Conservation (phyloP, 805 yeast genomes). For the Kodamaea laetipori region DNA sequence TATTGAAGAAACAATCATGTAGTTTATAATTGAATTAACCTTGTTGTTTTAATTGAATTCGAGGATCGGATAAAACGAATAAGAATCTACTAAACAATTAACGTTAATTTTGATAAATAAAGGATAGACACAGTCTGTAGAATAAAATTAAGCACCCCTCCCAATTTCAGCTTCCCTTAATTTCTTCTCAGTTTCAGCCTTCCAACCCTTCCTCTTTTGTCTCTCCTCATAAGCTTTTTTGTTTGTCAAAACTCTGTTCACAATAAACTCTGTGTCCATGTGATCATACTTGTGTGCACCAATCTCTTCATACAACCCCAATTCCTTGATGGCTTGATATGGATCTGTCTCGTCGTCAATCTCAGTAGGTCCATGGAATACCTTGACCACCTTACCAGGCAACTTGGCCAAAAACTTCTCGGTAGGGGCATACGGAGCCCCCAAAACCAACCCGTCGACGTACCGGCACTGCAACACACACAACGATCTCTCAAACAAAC, state of each 20-base stretch:
- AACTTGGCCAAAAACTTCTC: slow-evolving; percentile 40
- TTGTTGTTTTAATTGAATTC: no score
- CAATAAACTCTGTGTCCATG: slow-evolving; percentile 70
- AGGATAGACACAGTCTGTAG: no score
- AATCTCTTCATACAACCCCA: slow-evolving; percentile 42
- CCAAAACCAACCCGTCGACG: slow-evolving; percentile 76
- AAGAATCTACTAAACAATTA: no score
- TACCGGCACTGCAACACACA: slow-evolving; percentile 87
- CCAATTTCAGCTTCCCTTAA: slow-evolving; percentile 26
- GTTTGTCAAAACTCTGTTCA: slow-evolving; percentile 69
- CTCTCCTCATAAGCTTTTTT: slow-evolving; percentile 78
- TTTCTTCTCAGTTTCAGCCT: slow-evolving; percentile 49
- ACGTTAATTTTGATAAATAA: no score
- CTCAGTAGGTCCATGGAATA: slow-evolving; percentile 63
- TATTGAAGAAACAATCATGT: neutral
- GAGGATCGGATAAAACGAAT: no score
- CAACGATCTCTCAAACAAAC: slow-evolving; percentile 76
- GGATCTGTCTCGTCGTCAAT: slow-evolving; percentile 31
- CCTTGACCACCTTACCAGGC: slow-evolving; percentile 40
- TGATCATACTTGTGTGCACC: slow-evolving; percentile 61
- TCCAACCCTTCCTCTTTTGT: slow-evolving; percentile 85
- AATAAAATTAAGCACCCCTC: neutral
- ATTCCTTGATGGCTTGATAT: slow-evolving; percentile 36
- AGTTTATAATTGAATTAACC: no score
- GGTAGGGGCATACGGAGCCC: slow-evolving; percentile 61